Evolutionary conservation across 495 filamentous ascomycete genomes (phyloP).

Genomic region (Penicillium atrosanguineum): DNA sequence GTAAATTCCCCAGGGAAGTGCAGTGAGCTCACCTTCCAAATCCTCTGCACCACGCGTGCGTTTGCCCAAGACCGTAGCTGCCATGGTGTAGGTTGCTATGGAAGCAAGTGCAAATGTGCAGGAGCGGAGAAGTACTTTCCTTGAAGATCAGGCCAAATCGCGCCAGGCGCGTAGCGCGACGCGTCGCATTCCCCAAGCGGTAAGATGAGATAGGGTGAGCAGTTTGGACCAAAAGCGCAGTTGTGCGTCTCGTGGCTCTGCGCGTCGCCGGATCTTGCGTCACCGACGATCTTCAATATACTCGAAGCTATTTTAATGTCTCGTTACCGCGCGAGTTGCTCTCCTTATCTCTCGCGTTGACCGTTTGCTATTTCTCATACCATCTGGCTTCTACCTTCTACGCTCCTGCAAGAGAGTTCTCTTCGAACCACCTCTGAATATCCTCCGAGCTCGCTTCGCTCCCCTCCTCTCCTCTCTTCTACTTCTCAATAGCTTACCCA

Average conservation of each 20-base stretch:
- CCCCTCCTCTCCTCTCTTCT: conserved; percentile 29
- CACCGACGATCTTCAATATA: conserved; percentile 2
- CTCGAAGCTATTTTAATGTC: background rate
- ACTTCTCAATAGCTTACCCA: conserved; percentile 26
- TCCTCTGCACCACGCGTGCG: conserved; percentile 57
- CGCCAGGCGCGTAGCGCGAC: conserved; percentile 16
- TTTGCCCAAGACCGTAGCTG: conserved; percentile 57
- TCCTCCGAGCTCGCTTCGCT: conserved; percentile 4
- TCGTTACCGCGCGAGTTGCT: conserved; percentile 5
- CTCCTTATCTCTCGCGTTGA: conserved; percentile 24
- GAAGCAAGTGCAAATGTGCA: conserved; percentile 1
- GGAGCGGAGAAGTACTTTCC: conserved; percentile 14
- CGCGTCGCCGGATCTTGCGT: conserved; percentile 7
- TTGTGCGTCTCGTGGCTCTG: conserved; percentile 4
- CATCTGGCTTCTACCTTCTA: background rate
- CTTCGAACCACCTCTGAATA: background rate
- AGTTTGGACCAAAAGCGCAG: conserved; percentile 3
- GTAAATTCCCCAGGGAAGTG: conserved; percentile 4
- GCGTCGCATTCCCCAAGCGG: conserved; percentile 19
- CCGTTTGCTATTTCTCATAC: too few species aligned
- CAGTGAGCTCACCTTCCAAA: conserved; percentile 49
- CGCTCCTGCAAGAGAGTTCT: background rate
- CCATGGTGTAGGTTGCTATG: conserved; percentile 45
- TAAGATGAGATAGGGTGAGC: conserved; percentile 8
- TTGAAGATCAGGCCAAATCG: conserved; percentile 3